Conservation (phyloP, 2,329 filamentous ascomycete genomes). For the Penicillium janthinellum region DNA sequence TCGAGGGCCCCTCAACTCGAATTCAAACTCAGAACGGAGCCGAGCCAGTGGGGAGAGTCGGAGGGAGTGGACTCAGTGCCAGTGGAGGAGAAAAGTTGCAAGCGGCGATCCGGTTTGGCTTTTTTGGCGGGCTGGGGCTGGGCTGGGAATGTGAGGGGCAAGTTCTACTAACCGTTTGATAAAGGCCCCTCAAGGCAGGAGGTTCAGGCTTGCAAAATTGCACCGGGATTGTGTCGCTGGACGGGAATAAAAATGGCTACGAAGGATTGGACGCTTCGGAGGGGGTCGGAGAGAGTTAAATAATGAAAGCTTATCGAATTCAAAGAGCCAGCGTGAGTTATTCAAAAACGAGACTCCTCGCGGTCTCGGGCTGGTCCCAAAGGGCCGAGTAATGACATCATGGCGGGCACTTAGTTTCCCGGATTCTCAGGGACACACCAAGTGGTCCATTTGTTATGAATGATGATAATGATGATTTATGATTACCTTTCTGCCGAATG, state of each 20-base stretch:
- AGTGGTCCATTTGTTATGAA: not conserved
- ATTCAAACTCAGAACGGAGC: not conserved
- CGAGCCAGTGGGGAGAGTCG: not conserved
- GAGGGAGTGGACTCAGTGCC: not conserved
- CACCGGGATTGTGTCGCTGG: too few relatives aligned
- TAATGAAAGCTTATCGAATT: not conserved
- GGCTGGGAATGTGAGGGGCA: not conserved
- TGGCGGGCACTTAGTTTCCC: not conserved
- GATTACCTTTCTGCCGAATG: not conserved
- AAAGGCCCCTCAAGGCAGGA: not conserved
- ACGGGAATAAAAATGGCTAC: not conserved
- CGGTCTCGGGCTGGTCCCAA: not conserved
- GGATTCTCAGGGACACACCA: not conserved
- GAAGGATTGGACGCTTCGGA: not conserved
- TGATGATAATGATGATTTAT: not conserved
- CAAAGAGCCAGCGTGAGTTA: not conserved
- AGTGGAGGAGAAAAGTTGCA: conserved; percentile 5
- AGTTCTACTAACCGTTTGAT: not conserved
- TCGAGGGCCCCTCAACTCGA: not conserved
- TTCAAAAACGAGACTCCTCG: not conserved
- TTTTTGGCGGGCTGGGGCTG: not conserved
- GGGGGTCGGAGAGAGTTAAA: not conserved
- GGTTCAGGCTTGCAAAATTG: not conserved
- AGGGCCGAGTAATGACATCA: conserved; percentile 5
- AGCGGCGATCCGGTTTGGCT: conserved; percentile 9